phyloP scores from a whole-genome alignment of 805 yeast species.

The Wickerhamomyces ciferrii region DNA sequence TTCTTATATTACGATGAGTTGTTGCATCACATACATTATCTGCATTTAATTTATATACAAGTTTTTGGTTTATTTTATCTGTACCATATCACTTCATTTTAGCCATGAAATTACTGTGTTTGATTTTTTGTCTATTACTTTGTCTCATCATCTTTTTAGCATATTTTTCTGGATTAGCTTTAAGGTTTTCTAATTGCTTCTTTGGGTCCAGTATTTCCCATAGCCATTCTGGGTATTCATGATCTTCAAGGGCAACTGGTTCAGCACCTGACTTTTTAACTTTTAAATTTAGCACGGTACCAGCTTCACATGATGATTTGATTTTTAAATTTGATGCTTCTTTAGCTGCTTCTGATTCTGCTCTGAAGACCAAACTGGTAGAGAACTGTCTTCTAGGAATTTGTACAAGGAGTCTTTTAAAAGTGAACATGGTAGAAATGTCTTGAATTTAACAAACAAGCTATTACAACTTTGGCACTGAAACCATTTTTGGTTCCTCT shows the following conservation, averaged over 20 bases:
- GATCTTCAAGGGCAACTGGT: constrained; percentile 81
- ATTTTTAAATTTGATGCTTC: constrained; percentile 4
- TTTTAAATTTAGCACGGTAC: constrained; percentile 69
- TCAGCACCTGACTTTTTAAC: constrained; percentile 79
- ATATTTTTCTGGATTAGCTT: constrained; percentile 54
- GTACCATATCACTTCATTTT: constrained; percentile 24
- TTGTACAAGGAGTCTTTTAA: not conserved
- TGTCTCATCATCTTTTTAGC: constrained; percentile 69
- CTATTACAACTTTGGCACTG: too few species aligned
- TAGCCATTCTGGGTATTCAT: constrained; percentile 91
- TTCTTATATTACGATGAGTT: not conserved
- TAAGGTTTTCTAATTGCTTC: constrained; percentile 51
- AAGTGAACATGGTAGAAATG: not conserved
- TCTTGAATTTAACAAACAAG: not conserved
- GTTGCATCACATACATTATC: not conserved
- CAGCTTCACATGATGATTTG: constrained; percentile 56
- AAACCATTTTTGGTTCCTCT: not conserved
- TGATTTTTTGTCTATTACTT: constrained; percentile 64
- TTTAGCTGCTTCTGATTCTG: not conserved
- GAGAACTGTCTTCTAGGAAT: not conserved
- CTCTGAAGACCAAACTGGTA: not conserved
- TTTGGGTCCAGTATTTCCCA: constrained; percentile 78
- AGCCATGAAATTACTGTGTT: constrained; percentile 72
- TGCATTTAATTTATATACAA: not conserved
- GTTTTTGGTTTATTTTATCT: not conserved